Evolutionary conservation across 768 basidiomycete species (phyloP).

Genomic region (Polyporus arcularius): DNA sequence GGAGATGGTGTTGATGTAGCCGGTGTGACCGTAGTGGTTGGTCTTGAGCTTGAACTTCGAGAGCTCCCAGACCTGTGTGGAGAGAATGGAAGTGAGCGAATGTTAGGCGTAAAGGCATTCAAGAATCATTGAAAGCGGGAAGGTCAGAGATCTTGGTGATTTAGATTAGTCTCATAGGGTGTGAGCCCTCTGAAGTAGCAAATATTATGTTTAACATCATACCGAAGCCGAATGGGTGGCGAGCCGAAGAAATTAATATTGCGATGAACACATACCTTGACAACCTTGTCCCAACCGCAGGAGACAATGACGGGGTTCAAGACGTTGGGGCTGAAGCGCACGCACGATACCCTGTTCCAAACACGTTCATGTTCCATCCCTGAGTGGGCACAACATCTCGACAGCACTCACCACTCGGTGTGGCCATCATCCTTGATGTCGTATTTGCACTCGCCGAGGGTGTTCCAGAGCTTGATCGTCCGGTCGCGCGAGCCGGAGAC

Average conservation of each 20-base stretch:
- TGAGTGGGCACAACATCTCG: neutral
- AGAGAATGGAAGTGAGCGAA: neutral
- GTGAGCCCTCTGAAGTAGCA: slow-evolving; percentile 36
- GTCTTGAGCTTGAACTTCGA: slow-evolving; percentile 99
- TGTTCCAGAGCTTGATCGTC: slow-evolving; percentile 99
- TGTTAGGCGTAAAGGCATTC: no score
- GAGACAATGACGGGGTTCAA: slow-evolving; percentile 98
- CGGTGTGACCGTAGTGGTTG: slow-evolving; percentile 99
- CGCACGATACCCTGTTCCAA: slow-evolving; percentile 87
- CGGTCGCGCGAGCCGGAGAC: slow-evolving; percentile 97
- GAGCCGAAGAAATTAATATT: neutral
- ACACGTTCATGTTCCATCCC: neutral
- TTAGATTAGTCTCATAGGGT: slow-evolving; percentile 36
- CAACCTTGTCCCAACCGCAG: slow-evolving; percentile 99
- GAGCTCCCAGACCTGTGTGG: slow-evolving; percentile 92
- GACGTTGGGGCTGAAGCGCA: slow-evolving; percentile 98
- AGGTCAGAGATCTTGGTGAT: slow-evolving; percentile 38
- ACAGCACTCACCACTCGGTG: slow-evolving; percentile 74
- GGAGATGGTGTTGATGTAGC: slow-evolving; percentile 98
- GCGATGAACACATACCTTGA: slow-evolving; percentile 72
- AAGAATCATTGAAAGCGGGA: neutral
- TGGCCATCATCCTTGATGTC: slow-evolving; percentile 99
- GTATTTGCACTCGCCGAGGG: slow-evolving; percentile 99
- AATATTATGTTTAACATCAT: slow-evolving; percentile 33
- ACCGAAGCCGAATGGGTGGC: slow-evolving; percentile 27